A percentile compares a stretch with the other conserved stretches of the same genome.
phyloP scores from a whole-genome alignment of 2,329 filamentous ascomycete genomes.

The Magnaporthiopsis poae region DNA sequence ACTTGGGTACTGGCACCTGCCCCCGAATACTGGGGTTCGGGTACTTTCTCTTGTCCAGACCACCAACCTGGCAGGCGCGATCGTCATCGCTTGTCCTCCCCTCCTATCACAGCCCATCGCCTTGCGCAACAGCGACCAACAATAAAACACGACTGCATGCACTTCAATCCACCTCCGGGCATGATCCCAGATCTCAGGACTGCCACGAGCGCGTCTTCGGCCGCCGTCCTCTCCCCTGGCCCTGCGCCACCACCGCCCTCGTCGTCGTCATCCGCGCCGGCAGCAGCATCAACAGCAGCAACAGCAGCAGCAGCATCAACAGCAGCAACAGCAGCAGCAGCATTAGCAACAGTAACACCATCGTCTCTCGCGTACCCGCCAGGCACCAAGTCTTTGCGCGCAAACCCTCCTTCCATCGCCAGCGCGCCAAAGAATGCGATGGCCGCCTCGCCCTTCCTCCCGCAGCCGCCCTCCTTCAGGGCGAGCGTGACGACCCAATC shows the following conservation, averaged over 20 bases:
- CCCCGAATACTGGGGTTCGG: conserved; percentile 1
- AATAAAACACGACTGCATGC: conserved; percentile 17
- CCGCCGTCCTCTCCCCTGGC: too few species aligned
- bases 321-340: neutral
- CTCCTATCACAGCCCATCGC: neutral
- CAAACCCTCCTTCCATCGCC: conserved; percentile 10
- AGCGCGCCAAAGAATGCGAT: conserved; percentile 27
- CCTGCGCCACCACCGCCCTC: neutral
- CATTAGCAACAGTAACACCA: neutral
- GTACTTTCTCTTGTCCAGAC: neutral
- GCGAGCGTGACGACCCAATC: conserved; percentile 23
- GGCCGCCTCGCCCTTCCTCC: conserved; percentile 34
- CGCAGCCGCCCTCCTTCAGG: conserved; percentile 30
- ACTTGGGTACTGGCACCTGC: neutral
- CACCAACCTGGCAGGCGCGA: conserved; percentile 15
- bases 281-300: neutral
- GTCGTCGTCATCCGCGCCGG: neutral
- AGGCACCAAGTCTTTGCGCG: too few species aligned
- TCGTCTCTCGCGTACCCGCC: too few species aligned
- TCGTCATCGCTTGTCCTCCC: conserved; percentile 12
- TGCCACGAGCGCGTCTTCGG: too few species aligned
- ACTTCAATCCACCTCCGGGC: conserved; percentile 24
- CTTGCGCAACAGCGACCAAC: neutral
- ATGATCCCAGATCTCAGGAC: conserved; percentile 10
- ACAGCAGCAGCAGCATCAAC: neutral